Conservation (phyloP, 768 basidiomycete species). For the Leccinum truebloodii region DNA sequence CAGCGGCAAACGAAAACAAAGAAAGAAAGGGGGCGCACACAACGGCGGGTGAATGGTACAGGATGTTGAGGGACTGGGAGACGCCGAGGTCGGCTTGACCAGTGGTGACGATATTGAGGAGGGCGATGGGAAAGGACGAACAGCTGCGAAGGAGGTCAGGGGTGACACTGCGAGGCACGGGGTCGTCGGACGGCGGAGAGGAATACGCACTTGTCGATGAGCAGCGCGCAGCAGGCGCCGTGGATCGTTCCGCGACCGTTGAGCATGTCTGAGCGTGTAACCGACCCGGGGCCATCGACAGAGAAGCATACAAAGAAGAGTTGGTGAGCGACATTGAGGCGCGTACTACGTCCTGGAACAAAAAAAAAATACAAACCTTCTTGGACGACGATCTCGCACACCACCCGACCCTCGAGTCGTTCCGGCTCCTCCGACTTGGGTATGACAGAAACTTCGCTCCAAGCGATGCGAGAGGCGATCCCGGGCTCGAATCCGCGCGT, state of each 20-base stretch:
- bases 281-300: background rate
- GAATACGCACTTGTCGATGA: constrained; percentile 51
- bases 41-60: constrained; percentile 58
- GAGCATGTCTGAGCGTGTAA: constrained; percentile 48
- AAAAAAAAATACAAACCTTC: background rate
- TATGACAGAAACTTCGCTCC: constrained; percentile 44
- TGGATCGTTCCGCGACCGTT: constrained; percentile 50
- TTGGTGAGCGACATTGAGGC: background rate
- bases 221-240: constrained; percentile 54
- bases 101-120: constrained; percentile 28
- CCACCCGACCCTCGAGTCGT: constrained; percentile 34
- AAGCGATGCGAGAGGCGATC: constrained; percentile 27
- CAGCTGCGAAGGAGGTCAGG: constrained; percentile 38
- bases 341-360: background rate
- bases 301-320: background rate
- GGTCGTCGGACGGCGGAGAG: background rate
- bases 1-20: background rate
- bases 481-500: constrained; percentile 25
- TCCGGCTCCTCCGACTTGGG: constrained; percentile 46
- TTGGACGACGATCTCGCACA: too few species aligned
- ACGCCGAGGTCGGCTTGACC: constrained; percentile 37
- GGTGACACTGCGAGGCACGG: background rate
- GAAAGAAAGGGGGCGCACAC: constrained; percentile 31
- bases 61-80: constrained; percentile 52
- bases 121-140: constrained; percentile 49